These are phyloP conservation scores for Eucalyptus erythrocorys DNA, from an alignment of 345 rosid species.

Conservation along the genomic window DNA sequence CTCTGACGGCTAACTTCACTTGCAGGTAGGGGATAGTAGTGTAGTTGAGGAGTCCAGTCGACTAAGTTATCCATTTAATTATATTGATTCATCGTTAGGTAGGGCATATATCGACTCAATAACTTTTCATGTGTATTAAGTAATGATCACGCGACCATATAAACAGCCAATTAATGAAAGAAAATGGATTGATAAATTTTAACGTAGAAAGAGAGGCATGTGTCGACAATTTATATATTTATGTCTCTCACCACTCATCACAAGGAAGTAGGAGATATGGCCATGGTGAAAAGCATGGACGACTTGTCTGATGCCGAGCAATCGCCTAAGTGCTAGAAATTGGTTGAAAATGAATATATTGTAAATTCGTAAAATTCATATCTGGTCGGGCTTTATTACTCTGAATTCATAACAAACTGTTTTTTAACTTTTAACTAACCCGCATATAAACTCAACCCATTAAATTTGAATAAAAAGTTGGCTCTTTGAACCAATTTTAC, in stretches of 20 bases:
- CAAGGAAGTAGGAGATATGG: not conserved
- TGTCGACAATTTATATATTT: not conserved
- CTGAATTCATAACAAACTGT: not conserved
- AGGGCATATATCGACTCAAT: not conserved
- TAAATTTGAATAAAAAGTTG: not conserved
- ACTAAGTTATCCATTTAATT: not conserved
- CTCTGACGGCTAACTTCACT: slow-evolving; percentile 4
- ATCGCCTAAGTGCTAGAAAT: not conserved
- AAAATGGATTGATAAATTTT: not conserved
- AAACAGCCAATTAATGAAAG: not conserved
- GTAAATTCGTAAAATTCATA: not conserved
- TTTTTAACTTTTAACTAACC: not conserved
- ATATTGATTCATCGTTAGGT: not conserved
- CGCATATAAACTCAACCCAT: not conserved
- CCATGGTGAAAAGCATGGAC: not conserved
- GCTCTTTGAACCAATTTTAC: not conserved
- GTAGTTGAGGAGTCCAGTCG: not conserved
- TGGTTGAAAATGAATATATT: not conserved
- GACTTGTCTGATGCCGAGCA: not conserved
- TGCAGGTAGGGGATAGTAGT: not conserved
- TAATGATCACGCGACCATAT: not conserved
- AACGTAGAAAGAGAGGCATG: not conserved
- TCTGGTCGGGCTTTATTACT: not conserved
- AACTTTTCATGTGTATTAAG: not conserved
- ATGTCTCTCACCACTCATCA: not conserved